phyloP scores from a whole-genome alignment of 2,329 filamentous ascomycete species.

The Botrytis paeoniae region DNA sequence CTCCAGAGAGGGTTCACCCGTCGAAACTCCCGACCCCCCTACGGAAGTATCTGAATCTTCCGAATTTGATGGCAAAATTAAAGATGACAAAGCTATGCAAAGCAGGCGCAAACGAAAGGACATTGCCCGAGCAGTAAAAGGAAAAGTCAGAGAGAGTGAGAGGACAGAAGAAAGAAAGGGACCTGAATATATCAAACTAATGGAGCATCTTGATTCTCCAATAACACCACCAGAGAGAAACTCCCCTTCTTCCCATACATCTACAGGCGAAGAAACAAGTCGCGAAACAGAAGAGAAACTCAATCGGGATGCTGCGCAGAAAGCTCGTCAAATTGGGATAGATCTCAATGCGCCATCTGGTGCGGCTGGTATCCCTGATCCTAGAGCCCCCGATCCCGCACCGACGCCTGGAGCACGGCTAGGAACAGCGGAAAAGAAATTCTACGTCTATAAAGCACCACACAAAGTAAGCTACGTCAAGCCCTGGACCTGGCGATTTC shows the following conservation, averaged over 20 bases:
- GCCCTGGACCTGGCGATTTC: background rate
- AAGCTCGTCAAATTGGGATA: background rate
- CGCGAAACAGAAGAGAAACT: background rate
- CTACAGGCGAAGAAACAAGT: no score
- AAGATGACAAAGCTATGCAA: background rate
- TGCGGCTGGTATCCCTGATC: background rate
- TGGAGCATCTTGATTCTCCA: no score
- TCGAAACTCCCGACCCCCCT: background rate
- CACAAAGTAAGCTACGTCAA: background rate
- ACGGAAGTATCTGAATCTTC: background rate
- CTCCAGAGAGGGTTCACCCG: background rate
- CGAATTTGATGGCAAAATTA: background rate
- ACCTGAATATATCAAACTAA: no score
- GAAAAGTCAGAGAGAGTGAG: background rate
- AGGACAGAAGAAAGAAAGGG: background rate
- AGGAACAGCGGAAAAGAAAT: background rate
- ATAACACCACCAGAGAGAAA: no score
- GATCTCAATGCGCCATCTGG: background rate
- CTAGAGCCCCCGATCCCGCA: background rate
- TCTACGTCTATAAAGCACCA: background rate
- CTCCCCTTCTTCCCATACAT: no score
- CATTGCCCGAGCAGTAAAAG: background rate
- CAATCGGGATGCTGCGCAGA: no score
- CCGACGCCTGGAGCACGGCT: background rate
- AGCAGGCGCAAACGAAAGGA: no score